Conservation (phyloP, 306 rosid species). For the Citrullus colocynthis region DNA sequence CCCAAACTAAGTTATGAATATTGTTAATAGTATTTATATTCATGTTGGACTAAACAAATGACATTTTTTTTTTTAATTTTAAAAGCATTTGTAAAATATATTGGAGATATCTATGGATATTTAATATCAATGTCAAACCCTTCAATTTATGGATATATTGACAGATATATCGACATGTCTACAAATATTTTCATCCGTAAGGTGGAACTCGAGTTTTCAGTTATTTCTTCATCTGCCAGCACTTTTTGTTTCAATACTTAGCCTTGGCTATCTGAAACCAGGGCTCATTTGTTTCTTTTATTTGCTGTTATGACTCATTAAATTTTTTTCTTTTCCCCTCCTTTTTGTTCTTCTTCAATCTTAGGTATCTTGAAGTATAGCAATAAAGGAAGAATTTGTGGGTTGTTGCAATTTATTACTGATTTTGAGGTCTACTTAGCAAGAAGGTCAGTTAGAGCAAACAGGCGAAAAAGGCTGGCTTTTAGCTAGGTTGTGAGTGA, state of each 20-base stretch:
- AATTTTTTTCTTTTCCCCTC: neutral
- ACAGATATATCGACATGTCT: too few relatives aligned
- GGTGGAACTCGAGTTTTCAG: neutral
- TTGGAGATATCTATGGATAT: too few relatives aligned
- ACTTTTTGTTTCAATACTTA: neutral
- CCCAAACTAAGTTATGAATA: too few relatives aligned
- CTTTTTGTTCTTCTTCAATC: neutral
- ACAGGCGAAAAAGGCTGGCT: neutral
- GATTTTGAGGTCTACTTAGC: slow-evolving; percentile 5
- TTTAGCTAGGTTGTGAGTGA: neutral
- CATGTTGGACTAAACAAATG: too few relatives aligned
- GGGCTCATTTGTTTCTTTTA: neutral
- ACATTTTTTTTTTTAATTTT: too few relatives aligned
- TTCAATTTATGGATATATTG: too few relatives aligned
- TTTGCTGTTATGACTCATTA: neutral
- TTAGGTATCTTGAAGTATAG: slow-evolving; percentile 5
- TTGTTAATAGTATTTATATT: too few relatives aligned
- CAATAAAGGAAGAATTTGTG: slow-evolving; percentile 1
- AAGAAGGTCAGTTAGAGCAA: neutral
- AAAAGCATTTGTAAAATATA: too few relatives aligned
- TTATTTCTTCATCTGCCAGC: neutral
- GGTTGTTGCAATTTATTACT: slow-evolving; percentile 3
- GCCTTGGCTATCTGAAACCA: neutral
- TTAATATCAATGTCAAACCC: too few relatives aligned
- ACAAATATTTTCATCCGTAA: too few relatives aligned